A percentile compares a stretch with the other conserved stretches of the same genome.
These are phyloP conservation scores for Obelidium mucronatum DNA, from an alignment of 192 early-diverging fungal species.

Conservation along the genomic window DNA sequence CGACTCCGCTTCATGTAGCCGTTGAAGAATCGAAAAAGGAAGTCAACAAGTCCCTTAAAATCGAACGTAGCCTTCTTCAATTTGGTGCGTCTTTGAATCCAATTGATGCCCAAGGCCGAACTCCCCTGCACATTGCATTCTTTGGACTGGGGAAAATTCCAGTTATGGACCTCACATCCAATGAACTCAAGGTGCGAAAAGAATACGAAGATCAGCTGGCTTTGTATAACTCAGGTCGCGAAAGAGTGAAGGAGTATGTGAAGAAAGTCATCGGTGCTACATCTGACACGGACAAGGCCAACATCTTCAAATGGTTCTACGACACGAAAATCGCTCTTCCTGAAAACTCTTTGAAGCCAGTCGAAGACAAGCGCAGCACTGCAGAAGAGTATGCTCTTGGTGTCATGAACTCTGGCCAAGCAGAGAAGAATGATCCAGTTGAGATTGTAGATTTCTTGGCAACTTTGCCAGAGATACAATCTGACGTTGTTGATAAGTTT, in stretches of 20 bases:
- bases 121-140: slow-evolving; percentile 61
- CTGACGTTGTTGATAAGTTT: slow-evolving; percentile 53
- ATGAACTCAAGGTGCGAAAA: slow-evolving; percentile 29
- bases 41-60: slow-evolving; percentile 51
- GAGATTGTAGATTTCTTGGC: slow-evolving; percentile 56
- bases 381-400: slow-evolving; percentile 32
- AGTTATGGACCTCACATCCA: slow-evolving; percentile 40
- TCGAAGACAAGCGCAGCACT: slow-evolving; percentile 31
- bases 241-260: neutral
- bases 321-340: neutral
- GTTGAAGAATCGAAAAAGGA: slow-evolving; percentile 54
- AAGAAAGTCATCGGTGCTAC: slow-evolving; percentile 2
- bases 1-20: slow-evolving; percentile 59
- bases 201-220: slow-evolving; percentile 21
- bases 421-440: slow-evolving; percentile 54
- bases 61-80: slow-evolving; percentile 55
- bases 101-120: slow-evolving; percentile 55
- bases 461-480: slow-evolving; percentile 24
- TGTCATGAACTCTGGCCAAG: slow-evolving; percentile 38
- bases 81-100: slow-evolving; percentile 58
- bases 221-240: neutral
- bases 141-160: slow-evolving; percentile 47
- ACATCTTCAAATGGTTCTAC: slow-evolving; percentile 33
- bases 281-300: neutral
- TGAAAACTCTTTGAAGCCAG: neutral